These are phyloP conservation scores for Agrocybe praecox DNA, from an alignment of 768 basidiomycete genomes.

Conservation along the genomic window DNA sequence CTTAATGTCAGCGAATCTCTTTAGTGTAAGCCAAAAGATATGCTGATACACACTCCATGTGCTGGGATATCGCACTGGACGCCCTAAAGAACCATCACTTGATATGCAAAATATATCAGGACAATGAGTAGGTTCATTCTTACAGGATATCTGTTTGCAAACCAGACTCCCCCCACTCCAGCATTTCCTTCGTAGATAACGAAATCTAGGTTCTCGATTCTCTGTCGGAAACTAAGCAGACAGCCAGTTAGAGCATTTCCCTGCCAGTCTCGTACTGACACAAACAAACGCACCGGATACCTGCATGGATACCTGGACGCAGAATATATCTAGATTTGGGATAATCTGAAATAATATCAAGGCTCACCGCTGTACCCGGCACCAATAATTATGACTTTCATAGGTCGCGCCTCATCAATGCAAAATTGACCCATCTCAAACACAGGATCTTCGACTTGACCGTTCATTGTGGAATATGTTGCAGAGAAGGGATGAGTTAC, in stretches of 20 bases:
- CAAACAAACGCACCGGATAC: conserved; percentile 46
- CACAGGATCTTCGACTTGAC: conserved; percentile 15
- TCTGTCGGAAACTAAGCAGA: conserved; percentile 48
- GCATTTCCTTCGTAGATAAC: conserved; percentile 61
- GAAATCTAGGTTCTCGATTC: conserved; percentile 53
- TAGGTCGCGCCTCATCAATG: conserved; percentile 54
- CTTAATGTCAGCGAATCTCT: not conserved
- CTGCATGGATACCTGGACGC: conserved; percentile 49
- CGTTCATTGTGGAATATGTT: not conserved
- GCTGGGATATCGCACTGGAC: conserved; percentile 66
- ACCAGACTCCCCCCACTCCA: conserved; percentile 69
- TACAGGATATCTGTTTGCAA: conserved; percentile 55
- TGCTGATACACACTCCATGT: conserved; percentile 41
- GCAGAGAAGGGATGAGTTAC: not conserved
- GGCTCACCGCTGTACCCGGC: conserved; percentile 57
- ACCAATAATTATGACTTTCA: conserved; percentile 58
- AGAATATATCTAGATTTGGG: not conserved
- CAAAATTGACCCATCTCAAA: conserved; percentile 37
- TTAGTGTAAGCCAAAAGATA: conserved; percentile 2
- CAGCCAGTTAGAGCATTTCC: not conserved
- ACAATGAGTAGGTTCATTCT: conserved; percentile 15
- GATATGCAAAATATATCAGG: not conserved
- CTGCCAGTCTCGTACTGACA: not conserved
- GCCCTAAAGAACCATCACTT: conserved; percentile 32
- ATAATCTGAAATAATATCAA: not conserved